Evolutionary conservation across 768 basidiomycete species (phyloP), one percentile per base, ranked within the genome.

Genomic region (Boletus rubroflammeus): DNA sequence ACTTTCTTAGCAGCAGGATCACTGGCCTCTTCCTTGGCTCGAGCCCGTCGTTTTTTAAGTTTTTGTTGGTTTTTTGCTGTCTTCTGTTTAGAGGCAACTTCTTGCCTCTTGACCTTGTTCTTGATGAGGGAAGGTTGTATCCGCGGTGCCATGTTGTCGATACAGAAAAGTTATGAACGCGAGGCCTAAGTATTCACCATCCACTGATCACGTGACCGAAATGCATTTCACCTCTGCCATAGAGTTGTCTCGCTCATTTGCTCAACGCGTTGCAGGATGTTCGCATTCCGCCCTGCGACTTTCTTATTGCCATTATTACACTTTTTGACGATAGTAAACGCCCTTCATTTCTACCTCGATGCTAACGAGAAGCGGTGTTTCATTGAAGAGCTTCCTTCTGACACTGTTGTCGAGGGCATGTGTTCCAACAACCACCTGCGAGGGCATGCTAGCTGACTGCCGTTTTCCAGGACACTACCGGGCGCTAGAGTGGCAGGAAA

Each of bases 261-360:
- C 29, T 40, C 36, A 23, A 23, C 23, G 43, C 52, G 31, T 50
- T 43, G 47, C 56, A 62, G 45, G 42, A 70, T 70, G 68, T 47
- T 70, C 50, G 56, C 57, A 47, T 60, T 62, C 28, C 66, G 64
- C 35, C 49, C 50, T 53, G 53, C 52, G 15, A 55, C 45, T 43
- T 59, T 76, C 38, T 65, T 73, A 42, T 64, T 71, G 60, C 66
- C 75, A 41, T 74, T 77, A 17, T 72, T 78, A 54, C 63, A 75
- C 50, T 60, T 77, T 58, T 69, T 75, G 23, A 72, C 76, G 38
- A 66, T 78, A 19, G 79, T 76, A 17, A 81, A 86, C 67, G 93
- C 90, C 28, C 85, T 99, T 26, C 97, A 99, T 68, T 97, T 98
- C 73, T 99, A 99, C 69, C 83, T 99, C 54, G 93, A 97, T 68